A percentile compares a stretch with the other conserved stretches of the same genome.
These are phyloP conservation scores for Tricholoma matsutake DNA, from an alignment of 768 basidiomycete species.

Conservation along the genomic window DNA sequence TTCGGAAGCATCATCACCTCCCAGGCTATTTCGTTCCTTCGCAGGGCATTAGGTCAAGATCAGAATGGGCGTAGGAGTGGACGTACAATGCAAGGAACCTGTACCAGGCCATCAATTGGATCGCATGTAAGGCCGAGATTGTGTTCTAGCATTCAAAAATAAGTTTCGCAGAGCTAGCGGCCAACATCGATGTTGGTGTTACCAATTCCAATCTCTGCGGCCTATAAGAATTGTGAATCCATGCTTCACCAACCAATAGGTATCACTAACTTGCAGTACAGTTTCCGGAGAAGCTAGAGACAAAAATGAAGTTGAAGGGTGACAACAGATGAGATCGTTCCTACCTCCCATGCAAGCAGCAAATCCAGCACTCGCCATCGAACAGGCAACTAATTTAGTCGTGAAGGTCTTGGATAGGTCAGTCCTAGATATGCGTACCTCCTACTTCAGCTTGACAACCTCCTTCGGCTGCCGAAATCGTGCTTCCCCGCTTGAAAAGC, in stretches of 20 bases:
- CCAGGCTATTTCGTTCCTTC: slow-evolving; percentile 82
- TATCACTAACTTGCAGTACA: slow-evolving; percentile 58
- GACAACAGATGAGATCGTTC: slow-evolving; percentile 14
- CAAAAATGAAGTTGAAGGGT: neutral
- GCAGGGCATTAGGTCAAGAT: slow-evolving; percentile 2
- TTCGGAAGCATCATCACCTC: slow-evolving; percentile 45
- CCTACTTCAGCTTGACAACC: slow-evolving; percentile 96
- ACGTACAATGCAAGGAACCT: slow-evolving; percentile 92
- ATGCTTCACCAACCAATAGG: slow-evolving; percentile 6
- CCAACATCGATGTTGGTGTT: slow-evolving; percentile 1
- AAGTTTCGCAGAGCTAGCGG: neutral
- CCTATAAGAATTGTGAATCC: slow-evolving; percentile 33
- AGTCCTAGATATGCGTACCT: slow-evolving; percentile 40
- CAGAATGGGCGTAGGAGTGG: neutral
- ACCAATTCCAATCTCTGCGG: slow-evolving; percentile 92
- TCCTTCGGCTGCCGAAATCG: slow-evolving; percentile 94
- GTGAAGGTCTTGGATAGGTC: neutral
- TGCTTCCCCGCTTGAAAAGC: slow-evolving; percentile 96
- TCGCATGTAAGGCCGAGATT: slow-evolving; percentile 91
- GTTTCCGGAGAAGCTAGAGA: slow-evolving; percentile 72
- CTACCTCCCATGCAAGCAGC: slow-evolving; percentile 91
- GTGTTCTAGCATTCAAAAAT: slow-evolving; percentile 52
- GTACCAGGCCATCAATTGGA: slow-evolving; percentile 89
- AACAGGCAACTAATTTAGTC: slow-evolving; percentile 68
- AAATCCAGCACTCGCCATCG: slow-evolving; percentile 94